phyloP scores from a whole-genome alignment of 192 early-diverging fungal genomes.

The Diversispora epigaea region DNA sequence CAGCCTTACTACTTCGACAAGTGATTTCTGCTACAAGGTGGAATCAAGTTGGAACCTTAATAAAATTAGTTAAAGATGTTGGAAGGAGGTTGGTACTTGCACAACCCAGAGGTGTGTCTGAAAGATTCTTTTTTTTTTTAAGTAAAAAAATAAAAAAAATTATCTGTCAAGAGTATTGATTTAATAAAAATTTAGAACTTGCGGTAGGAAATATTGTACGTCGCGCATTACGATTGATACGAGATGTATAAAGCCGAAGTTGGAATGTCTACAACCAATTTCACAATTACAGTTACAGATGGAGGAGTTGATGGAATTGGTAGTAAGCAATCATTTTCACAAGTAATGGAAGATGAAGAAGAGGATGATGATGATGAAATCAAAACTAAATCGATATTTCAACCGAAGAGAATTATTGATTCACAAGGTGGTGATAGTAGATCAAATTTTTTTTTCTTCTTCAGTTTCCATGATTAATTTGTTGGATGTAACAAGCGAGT shows the following conservation, averaged over 20 bases:
- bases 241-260: slow-evolving; percentile 48
- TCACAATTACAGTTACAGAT: background rate
- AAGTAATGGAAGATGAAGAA: slow-evolving; percentile 27
- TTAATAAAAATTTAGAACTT: slow-evolving; percentile 55
- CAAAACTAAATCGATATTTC: background rate
- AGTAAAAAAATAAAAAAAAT: background rate
- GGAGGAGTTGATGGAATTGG: slow-evolving; percentile 46
- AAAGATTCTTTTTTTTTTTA: background rate
- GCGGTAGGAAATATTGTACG: slow-evolving; percentile 84
- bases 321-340: slow-evolving; percentile 29
- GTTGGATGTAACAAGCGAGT: slow-evolving; percentile 25
- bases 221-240: slow-evolving; percentile 80
- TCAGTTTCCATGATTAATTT: slow-evolving; percentile 63
- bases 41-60: slow-evolving; percentile 60
- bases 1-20: slow-evolving; percentile 70
- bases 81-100: slow-evolving; percentile 70
- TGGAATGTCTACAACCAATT: too few relatives aligned
- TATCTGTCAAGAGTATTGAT: background rate
- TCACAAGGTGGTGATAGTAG: background rate
- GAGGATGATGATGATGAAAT: slow-evolving; percentile 33
- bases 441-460: slow-evolving; percentile 31
- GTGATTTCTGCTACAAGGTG: slow-evolving; percentile 76
- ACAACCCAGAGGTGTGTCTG: slow-evolving; percentile 63
- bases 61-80: slow-evolving; percentile 64
- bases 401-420: background rate